Evolutionary conservation across 2,329 filamentous ascomycete species (phyloP).

Genomic region (Epichloe scottii): DNA sequence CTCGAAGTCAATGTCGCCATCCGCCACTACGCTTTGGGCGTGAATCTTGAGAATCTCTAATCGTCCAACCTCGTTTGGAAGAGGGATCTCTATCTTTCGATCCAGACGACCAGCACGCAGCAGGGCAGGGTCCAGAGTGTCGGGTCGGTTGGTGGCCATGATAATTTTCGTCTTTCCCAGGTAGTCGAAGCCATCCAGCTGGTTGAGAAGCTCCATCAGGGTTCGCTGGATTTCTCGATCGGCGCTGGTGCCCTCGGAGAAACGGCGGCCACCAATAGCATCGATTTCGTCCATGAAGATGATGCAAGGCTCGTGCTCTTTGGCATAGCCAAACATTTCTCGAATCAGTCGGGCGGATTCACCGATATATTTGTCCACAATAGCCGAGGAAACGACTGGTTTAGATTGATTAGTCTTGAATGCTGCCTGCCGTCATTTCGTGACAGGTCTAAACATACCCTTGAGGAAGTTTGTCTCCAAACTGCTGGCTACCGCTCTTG

Average conservation of each 20-base stretch:
- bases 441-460: constrained; percentile 38
- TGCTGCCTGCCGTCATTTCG: background rate
- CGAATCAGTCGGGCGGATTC: constrained; percentile 94
- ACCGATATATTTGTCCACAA: constrained; percentile 99
- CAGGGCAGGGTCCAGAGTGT: constrained; percentile 87
- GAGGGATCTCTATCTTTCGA: constrained; percentile 92
- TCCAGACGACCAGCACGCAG: constrained; percentile 88
- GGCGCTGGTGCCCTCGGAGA: constrained; percentile 93
- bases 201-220: constrained; percentile 96
- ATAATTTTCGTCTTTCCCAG: constrained; percentile 99
- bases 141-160: constrained; percentile 97
- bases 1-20: constrained; percentile 97
- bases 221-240: constrained; percentile 98
- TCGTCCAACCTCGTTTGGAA: constrained; percentile 92
- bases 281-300: constrained; percentile 99
- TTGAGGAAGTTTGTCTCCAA: constrained; percentile 98
- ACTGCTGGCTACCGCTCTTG: constrained; percentile 88
- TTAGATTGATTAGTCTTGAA: constrained; percentile 10
- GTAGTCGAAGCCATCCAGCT: constrained; percentile 98
- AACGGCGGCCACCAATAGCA: constrained; percentile 90
- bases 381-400: constrained; percentile 89
- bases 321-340: constrained; percentile 99
- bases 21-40: constrained; percentile 68
- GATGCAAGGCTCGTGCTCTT: constrained; percentile 98
- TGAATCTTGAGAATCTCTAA: constrained; percentile 98